Conservation (phyloP, 2,329 filamentous ascomycete species). For the Talaromyces funiculosus region DNA sequence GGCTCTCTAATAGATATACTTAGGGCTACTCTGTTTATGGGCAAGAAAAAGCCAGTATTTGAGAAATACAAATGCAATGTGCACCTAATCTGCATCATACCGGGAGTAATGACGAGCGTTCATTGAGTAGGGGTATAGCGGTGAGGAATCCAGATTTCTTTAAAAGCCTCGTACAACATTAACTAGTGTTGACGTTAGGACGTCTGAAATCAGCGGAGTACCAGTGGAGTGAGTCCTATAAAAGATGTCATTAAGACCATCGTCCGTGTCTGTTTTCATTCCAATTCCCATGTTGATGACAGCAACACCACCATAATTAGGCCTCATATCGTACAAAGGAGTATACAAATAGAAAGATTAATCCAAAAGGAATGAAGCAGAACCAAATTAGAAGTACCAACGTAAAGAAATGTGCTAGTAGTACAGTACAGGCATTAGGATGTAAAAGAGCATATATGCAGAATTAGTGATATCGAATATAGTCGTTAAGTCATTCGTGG, state of each 20-base stretch:
- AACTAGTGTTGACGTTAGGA: too few relatives aligned
- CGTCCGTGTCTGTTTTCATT: neutral
- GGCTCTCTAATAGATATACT: neutral
- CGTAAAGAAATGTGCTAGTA: neutral
- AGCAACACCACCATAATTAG: neutral
- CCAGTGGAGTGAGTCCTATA: neutral
- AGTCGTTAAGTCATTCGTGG: constrained; percentile 10
- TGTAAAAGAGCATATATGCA: neutral
- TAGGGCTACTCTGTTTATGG: neutral
- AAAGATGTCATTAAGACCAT: neutral
- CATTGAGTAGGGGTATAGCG: neutral
- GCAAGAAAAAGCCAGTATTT: neutral
- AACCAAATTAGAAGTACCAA: neutral
- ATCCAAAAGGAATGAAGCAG: neutral
- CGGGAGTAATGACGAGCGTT: neutral
- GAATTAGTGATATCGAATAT: constrained; percentile 1
- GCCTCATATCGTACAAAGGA: neutral
- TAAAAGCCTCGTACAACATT: neutral
- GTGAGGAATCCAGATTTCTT: neutral
- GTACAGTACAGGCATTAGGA: constrained; percentile 7
- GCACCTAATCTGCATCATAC: neutral
- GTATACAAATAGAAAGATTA: neutral
- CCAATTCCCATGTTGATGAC: neutral
- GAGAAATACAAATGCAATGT: neutral
- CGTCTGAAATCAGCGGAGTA: too few relatives aligned